Percentiles rank a stretch among this genome's conserved stretches.
These are phyloP conservation scores for Inonotus hispidus DNA, from an alignment of 1,284 basidiomycete genomes.

Conservation along the genomic window DNA sequence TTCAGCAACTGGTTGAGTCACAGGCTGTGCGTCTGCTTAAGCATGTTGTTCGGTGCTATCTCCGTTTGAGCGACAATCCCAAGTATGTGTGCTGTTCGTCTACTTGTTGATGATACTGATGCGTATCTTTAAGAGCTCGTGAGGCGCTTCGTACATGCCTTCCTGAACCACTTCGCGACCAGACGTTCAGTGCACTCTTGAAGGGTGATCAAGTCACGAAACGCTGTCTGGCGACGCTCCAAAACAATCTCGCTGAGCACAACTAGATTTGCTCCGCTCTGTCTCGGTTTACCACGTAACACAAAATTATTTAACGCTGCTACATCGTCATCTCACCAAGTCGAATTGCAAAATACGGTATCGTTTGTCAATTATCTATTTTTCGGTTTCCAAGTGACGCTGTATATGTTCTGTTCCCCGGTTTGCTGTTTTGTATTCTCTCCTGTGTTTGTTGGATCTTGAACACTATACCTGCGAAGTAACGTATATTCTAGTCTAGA, in stretches of 20 bases:
- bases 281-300: slow-evolving; percentile 41
- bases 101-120: not conserved
- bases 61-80: slow-evolving; percentile 94
- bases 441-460: not conserved
- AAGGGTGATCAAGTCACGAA: slow-evolving; percentile 98
- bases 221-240: slow-evolving; percentile 90
- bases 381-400: not conserved
- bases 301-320: not conserved
- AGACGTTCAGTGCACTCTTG: slow-evolving; percentile 87
- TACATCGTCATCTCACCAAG: not conserved
- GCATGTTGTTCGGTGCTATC: slow-evolving; percentile 97
- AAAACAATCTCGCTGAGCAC: slow-evolving; percentile 68
- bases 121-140: slow-evolving; percentile 60
- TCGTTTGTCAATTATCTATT: not conserved
- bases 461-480: not conserved
- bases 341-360: not conserved
- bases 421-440: not conserved
- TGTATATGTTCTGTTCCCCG: not conserved
- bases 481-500: slow-evolving; percentile 1
- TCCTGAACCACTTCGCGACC: slow-evolving; percentile 94
- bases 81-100: slow-evolving; percentile 49
- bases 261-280: not conserved
- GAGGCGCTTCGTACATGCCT: slow-evolving; percentile 95
- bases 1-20: slow-evolving; percentile 92
- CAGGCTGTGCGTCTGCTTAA: slow-evolving; percentile 96